Evolutionary conservation across 257 asterid genomes (phyloP), one percentile per base, ranked within the genome.

Genomic region (Marsdenia floribunda): DNA sequence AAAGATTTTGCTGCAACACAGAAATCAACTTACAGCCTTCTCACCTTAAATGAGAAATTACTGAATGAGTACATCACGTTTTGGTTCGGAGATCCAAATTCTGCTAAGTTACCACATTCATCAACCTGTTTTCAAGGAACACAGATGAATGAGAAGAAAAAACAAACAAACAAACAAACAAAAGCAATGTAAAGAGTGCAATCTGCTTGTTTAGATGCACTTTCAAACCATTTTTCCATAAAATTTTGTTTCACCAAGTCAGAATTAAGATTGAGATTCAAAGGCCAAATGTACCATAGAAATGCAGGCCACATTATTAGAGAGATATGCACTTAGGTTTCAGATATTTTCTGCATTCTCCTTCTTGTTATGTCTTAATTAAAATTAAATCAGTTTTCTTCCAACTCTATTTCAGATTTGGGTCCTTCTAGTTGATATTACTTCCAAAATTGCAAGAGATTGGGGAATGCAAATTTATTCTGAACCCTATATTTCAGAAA

Each of bases 41-140:
- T 82, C 74, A 92, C 99, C 97, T 95, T 92, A 76, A 90, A 95
- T 10, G 98, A 95, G 88, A 95, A 95, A 82, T 94, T 92, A 81
- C 97, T 90, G 88, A 92, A 92, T 1, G 97, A 90, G 78, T 93
- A 91, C 77, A 80, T 83, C 79, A 74, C 82, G 46, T 87, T 86
- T 33, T 86, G 88, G 67, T 86, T 52, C 12, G 96, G 92, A 67
- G 87, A 74, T 68, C 86, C 78, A 74, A 94, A 90, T 6, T 92
- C 97, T 75, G 96, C 87, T 75, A 90, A 75, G 84, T 88, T 82
- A 49, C 96, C 89, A 61, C 90, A 89, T 85, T 92, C 98, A 79
- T 94, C 97, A 52, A 78, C 92, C 99, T 94, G 96, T 78, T 73
- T 77, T 69, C 79, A 80, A 29, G 54, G 75, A 33, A 68, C 79